A percentile compares a stretch with the other conserved stretches of the same genome.
phyloP scores from a whole-genome alignment of 148 eudicot species.

The Nepenthes gracilis region DNA sequence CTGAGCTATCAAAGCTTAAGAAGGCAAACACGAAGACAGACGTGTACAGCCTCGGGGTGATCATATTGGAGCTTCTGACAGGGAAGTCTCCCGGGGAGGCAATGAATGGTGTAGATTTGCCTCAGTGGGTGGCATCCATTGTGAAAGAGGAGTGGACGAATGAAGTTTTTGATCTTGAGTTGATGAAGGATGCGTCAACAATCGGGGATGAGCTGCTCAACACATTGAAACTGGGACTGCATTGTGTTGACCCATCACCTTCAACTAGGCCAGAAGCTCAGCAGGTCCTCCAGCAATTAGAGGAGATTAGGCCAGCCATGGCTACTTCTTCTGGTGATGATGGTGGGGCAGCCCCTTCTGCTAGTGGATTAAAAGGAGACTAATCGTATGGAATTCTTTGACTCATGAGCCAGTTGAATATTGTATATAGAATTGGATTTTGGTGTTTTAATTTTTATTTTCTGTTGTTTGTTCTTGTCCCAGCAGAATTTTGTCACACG shows the following conservation, averaged over 20 bases:
- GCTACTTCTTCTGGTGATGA: constrained; percentile 45
- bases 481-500: neutral
- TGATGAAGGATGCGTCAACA: constrained; percentile 60
- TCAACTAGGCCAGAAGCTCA: constrained; percentile 68
- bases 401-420: constrained; percentile 7
- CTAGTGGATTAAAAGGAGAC: constrained; percentile 15
- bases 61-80: constrained; percentile 62
- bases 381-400: constrained; percentile 17
- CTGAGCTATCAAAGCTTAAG: constrained; percentile 78
- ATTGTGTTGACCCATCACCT: constrained; percentile 75
- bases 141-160: constrained; percentile 90
- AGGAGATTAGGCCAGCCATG: constrained; percentile 30
- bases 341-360: constrained; percentile 39
- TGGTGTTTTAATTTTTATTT: constrained; percentile 1
- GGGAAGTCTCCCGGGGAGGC: constrained; percentile 84
- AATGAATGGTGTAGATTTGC: constrained; percentile 64
- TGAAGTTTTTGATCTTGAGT: constrained; percentile 74
- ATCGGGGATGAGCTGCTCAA: constrained; percentile 75
- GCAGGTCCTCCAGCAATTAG: constrained; percentile 62
- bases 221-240: constrained; percentile 72
- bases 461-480: neutral
- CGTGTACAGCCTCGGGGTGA: constrained; percentile 75
- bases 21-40: constrained; percentile 75
- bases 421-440: constrained; percentile 20
- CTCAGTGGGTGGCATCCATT: constrained; percentile 85